These are phyloP conservation scores for Marasmius sp. DNA, from an alignment of 1,284 basidiomycete species.

Conservation along the genomic window DNA sequence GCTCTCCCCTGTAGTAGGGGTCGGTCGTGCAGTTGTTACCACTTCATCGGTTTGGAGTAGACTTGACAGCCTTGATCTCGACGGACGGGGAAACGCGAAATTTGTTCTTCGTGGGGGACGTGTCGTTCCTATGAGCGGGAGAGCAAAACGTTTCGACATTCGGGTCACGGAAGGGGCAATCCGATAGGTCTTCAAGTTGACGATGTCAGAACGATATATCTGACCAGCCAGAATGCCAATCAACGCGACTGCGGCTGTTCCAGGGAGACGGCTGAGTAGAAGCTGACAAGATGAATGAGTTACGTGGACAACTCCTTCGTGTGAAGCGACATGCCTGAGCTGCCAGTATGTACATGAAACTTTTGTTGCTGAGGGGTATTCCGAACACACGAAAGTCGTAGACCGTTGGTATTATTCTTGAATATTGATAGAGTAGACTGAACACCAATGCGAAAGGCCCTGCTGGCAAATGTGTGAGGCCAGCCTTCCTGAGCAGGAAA, in stretches of 20 bases:
- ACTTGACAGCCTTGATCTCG: background rate
- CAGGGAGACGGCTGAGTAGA: slow-evolving; percentile 63
- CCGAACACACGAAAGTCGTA: slow-evolving; percentile 80
- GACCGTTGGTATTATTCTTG: slow-evolving; percentile 70
- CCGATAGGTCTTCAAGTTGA: slow-evolving; percentile 74
- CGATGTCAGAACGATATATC: slow-evolving; percentile 78
- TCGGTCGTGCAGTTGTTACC: slow-evolving; percentile 11
- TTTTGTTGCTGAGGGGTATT: slow-evolving; percentile 74
- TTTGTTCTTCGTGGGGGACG: slow-evolving; percentile 49
- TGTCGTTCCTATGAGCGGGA: slow-evolving; percentile 64
- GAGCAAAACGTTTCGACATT: slow-evolving; percentile 52
- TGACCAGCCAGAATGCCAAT: slow-evolving; percentile 72
- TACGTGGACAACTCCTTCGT: slow-evolving; percentile 4
- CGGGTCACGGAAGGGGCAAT: slow-evolving; percentile 57
- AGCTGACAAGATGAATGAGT: slow-evolving; percentile 45
- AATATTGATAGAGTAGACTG: slow-evolving; percentile 80
- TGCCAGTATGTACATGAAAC: slow-evolving; percentile 67
- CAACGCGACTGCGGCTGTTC: slow-evolving; percentile 57
- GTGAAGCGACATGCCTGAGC: slow-evolving; percentile 49
- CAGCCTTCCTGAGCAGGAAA: slow-evolving; percentile 59
- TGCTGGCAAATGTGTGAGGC: slow-evolving; percentile 72
- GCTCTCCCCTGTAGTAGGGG: background rate
- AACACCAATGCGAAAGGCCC: slow-evolving; percentile 75
- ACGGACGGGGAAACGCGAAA: slow-evolving; percentile 55
- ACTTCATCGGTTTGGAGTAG: slow-evolving; percentile 7